phyloP scores from a whole-genome alignment of 2,329 filamentous ascomycete genomes.

The Thelonectria blattea region DNA sequence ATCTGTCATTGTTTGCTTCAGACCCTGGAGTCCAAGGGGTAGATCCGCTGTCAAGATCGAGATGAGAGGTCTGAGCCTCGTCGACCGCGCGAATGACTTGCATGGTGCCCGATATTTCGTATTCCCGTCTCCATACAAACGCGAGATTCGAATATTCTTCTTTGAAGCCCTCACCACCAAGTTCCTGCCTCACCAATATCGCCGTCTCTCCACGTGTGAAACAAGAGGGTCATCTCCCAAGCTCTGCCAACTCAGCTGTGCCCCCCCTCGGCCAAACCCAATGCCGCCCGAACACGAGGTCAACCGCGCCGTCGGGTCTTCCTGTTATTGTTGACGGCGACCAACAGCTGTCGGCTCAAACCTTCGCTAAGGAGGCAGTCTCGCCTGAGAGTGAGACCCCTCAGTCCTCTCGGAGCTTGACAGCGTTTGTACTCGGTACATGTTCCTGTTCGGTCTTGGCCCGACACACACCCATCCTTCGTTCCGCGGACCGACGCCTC shows the following conservation, averaged over 20 bases:
- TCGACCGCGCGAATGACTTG: conserved; percentile 18
- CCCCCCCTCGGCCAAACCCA: conserved; percentile 23
- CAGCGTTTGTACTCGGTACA: conserved; percentile 31
- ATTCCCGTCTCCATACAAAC: conserved; percentile 1
- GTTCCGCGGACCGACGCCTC: conserved; percentile 13
- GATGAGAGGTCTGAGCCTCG: conserved; percentile 28
- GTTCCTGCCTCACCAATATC: conserved; percentile 10
- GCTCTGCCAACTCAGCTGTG: conserved; percentile 23
- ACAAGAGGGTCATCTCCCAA: conserved; percentile 28
- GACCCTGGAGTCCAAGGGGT: conserved; percentile 24
- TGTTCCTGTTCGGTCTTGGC: conserved; percentile 14
- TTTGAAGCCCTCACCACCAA: neutral
- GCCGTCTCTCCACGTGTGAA: conserved; percentile 26
- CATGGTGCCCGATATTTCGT: conserved; percentile 5
- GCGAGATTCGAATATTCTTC: neutral
- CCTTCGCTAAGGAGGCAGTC: conserved; percentile 8
- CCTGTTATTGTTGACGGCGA: conserved; percentile 15
- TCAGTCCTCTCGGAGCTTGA: conserved; percentile 12
- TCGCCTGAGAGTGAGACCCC: conserved; percentile 3
- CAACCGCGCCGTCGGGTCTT: conserved; percentile 22
- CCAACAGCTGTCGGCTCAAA: conserved; percentile 25
- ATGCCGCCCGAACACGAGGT: conserved; percentile 24
- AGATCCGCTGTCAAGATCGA: conserved; percentile 37
- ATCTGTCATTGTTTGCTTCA: conserved; percentile 27
- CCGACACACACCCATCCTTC: conserved; percentile 15